Evolutionary conservation across 352 stramenopile genomes (phyloP), one percentile per base, ranked within the genome.

Genomic region (Globisporangium emineosum): DNA sequence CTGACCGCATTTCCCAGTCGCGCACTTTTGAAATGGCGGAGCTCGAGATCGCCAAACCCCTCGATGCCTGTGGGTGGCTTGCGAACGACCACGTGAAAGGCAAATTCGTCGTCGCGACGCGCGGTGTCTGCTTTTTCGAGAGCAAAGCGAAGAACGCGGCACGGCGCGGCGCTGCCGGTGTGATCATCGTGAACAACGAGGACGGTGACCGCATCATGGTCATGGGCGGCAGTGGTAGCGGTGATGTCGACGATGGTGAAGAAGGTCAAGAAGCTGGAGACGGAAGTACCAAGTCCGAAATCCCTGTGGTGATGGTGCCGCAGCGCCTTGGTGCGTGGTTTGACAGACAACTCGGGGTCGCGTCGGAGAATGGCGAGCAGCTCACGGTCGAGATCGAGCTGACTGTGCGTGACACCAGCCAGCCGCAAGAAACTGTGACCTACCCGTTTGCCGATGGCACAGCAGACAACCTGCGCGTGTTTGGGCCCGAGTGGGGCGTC

Each of bases 41-140:
- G n/a, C 47, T 93, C 9, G 69, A 84, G 21, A 51, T 90, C 3
- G 73, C 76, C 35, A 77, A 85, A 55, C 83, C 83, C 25, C 55
- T 80, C 10, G 77, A 91, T 65, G 81, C 70, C 0, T 93, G 83
- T 43, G 75, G 62, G 3, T 72, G 76, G 27, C 65, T 85, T 23
- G 61, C 62, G 17, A 75, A 76, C 33, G 51, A 76, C n/a, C 60
- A 71, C n/a, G 45, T 89, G 0, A 57, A 67, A n/a, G 75, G 73
- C 6, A 84, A 86, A 25, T 69, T 88, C 43, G 69, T 85, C 40
- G 60, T 93, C 19, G 77, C 77, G 9, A 70, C 72, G 23, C 70
- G 83, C 51, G 85, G 85, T 19, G 65, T 76, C 52, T 93, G 85
- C 63, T 91, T 79, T 62, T 92, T 92, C 45, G 85, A 92, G 73